A percentile compares a stretch with the other conserved stretches of the same genome.
Evolutionary conservation across 495 filamentous ascomycete genomes (phyloP).

Genomic region (Xylaria palmicola): DNA sequence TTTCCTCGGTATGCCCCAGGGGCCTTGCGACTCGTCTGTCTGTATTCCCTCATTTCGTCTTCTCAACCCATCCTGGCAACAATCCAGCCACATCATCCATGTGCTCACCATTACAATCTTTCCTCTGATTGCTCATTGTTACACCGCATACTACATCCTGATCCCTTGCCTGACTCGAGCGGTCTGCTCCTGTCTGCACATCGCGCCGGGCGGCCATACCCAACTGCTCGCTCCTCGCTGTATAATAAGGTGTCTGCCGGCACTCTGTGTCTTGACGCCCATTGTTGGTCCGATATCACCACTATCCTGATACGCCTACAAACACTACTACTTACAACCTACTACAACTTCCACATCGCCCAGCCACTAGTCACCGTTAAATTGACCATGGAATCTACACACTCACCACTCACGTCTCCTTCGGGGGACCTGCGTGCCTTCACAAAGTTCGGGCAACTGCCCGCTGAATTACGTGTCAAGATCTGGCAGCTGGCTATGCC

Average conservation of each 20-base stretch:
- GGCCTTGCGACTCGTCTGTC: too few species aligned
- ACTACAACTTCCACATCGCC: too few species aligned
- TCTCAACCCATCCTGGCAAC: neutral
- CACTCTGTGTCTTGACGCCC: too few species aligned
- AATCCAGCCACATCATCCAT: slow-evolving; percentile 2
- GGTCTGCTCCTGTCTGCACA: slow-evolving; percentile 11
- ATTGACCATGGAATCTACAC: slow-evolving; percentile 22
- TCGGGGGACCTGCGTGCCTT: slow-evolving; percentile 32
- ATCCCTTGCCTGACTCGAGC: neutral
- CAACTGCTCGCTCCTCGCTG: slow-evolving; percentile 20
- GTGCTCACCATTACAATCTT: slow-evolving; percentile 7
- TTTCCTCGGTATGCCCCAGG: too few species aligned
- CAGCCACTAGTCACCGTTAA: too few species aligned
- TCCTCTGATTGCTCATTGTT: slow-evolving; percentile 3
- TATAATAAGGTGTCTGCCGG: too few species aligned
- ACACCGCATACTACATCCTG: neutral
- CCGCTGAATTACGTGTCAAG: slow-evolving; percentile 46
- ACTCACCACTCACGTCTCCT: slow-evolving; percentile 13
- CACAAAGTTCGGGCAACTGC: slow-evolving; percentile 40
- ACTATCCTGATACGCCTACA: too few species aligned
- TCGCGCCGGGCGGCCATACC: slow-evolving; percentile 17
- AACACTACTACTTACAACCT: too few species aligned
- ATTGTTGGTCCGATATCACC: too few species aligned
- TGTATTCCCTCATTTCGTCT: neutral
- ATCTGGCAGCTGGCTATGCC: slow-evolving; percentile 41